Percentiles rank a stretch among this genome's conserved stretches.
Evolutionary conservation across 73 alveolate genomes (phyloP).

Genomic region (Symbiodinium natans): DNA sequence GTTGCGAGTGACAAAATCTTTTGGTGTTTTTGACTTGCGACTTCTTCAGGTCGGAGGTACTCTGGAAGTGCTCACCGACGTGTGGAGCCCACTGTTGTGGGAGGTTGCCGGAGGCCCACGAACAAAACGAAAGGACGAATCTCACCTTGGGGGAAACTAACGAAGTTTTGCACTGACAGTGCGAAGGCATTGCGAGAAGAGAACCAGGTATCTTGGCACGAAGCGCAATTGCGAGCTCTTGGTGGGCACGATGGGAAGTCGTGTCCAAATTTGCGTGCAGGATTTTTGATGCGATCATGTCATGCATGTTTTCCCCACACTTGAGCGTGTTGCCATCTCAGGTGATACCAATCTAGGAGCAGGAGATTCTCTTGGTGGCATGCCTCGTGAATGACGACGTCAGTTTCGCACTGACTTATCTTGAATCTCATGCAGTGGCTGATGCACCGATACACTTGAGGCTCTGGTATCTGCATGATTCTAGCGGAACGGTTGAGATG

Average conservation of each 20-base stretch:
- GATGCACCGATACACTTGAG: no score
- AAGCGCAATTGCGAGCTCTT: neutral
- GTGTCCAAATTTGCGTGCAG: no score
- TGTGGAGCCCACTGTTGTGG: slow-evolving; percentile 78
- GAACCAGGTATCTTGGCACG: neutral
- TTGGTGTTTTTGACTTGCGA: no score
- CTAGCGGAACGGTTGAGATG: no score
- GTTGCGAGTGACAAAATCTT: neutral
- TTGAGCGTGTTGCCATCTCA: no score
- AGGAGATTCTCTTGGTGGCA: no score
- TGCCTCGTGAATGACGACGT: no score
- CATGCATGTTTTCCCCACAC: no score
- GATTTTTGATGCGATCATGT: no score
- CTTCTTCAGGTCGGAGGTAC: slow-evolving; percentile 65
- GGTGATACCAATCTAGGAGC: no score
- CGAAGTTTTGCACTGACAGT: neutral
- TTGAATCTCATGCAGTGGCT: neutral
- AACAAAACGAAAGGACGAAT: neutral
- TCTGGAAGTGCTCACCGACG: slow-evolving; percentile 35
- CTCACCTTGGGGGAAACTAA: neutral
- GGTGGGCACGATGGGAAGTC: neutral
- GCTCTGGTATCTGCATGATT: no score
- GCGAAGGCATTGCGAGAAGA: neutral
- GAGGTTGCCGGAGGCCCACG: slow-evolving; percentile 31
- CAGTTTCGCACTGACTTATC: no score